phyloP scores from a whole-genome alignment of 805 yeast species.

The Candida sphagnicola region DNA sequence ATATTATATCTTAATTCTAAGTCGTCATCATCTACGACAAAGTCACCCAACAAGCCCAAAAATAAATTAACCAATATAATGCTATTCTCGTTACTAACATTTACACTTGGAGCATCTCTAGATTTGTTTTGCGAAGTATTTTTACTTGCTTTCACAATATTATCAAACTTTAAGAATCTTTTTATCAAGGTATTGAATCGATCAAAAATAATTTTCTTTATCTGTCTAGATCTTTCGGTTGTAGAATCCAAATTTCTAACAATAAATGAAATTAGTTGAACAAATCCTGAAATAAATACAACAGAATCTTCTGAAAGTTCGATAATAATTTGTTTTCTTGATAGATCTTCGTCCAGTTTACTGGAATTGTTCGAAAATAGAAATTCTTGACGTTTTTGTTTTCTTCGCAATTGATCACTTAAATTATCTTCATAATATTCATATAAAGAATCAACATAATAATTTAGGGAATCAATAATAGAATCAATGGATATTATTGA shows the following conservation, averaged over 20 bases:
- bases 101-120: constrained; percentile 17
- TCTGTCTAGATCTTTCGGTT: constrained; percentile 21
- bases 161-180: constrained; percentile 38
- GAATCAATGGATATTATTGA: constrained; percentile 52
- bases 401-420: constrained; percentile 22
- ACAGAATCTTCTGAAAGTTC: constrained; percentile 80
- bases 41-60: constrained; percentile 47
- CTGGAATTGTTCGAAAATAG: constrained; percentile 15
- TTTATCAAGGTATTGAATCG: constrained; percentile 30
- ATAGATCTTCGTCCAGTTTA: constrained; percentile 18
- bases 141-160: constrained; percentile 19
- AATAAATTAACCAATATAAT: constrained; percentile 30
- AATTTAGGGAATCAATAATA: constrained; percentile 50
- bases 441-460: constrained; percentile 46
- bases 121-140: constrained; percentile 8
- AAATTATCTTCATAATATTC: constrained; percentile 34
- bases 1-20: constrained; percentile 39
- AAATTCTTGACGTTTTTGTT: constrained; percentile 34
- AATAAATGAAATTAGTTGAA: constrained; percentile 52
- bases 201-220: constrained; percentile 23
- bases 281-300: constrained; percentile 67
- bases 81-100: constrained; percentile 33
- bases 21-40: constrained; percentile 40
- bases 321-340: constrained; percentile 31
- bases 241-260: constrained; percentile 23